A percentile compares a stretch with the other conserved stretches of the same genome.
phyloP scores from a whole-genome alignment of 495 filamentous ascomycete species.

The Elasticomyces elasticus region DNA sequence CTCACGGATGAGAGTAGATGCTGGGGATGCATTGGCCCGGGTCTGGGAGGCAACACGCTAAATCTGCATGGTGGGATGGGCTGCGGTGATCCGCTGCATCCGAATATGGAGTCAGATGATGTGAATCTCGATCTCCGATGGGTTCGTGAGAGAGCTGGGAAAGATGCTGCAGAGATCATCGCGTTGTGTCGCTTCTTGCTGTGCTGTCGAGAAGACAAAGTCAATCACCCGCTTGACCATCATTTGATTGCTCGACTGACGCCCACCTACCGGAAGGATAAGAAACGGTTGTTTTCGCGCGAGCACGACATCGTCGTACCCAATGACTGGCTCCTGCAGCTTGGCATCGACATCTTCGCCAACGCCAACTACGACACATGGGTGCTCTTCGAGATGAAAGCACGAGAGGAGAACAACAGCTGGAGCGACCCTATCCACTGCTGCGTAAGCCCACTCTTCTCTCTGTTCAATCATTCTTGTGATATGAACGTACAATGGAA shows the following conservation, averaged over 20 bases:
- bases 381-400: slow-evolving; percentile 12
- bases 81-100: slow-evolving; percentile 12
- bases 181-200: slow-evolving; percentile 5
- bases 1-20: slow-evolving; percentile 3
- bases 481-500: slow-evolving; percentile 13
- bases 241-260: slow-evolving; percentile 12
- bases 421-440: slow-evolving; percentile 5
- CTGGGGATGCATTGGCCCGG: slow-evolving; percentile 17
- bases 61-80: slow-evolving; percentile 10
- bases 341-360: slow-evolving; percentile 23
- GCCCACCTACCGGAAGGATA: slow-evolving; percentile 8
- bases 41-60: not conserved
- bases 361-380: slow-evolving; percentile 16
- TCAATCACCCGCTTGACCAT: slow-evolving; percentile 16
- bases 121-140: slow-evolving; percentile 8
- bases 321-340: slow-evolving; percentile 3
- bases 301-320: slow-evolving; percentile 9
- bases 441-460: slow-evolving; percentile 15
- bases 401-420: slow-evolving; percentile 15
- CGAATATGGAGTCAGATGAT: slow-evolving; percentile 1
- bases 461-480: slow-evolving; percentile 20
- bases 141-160: slow-evolving; percentile 9
- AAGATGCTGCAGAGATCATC: not conserved
- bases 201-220: not conserved
- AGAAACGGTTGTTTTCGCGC: not conserved